These are phyloP conservation scores for Mortierella polycephala DNA, from an alignment of 371 early-diverging fungal species.

Conservation along the genomic window DNA sequence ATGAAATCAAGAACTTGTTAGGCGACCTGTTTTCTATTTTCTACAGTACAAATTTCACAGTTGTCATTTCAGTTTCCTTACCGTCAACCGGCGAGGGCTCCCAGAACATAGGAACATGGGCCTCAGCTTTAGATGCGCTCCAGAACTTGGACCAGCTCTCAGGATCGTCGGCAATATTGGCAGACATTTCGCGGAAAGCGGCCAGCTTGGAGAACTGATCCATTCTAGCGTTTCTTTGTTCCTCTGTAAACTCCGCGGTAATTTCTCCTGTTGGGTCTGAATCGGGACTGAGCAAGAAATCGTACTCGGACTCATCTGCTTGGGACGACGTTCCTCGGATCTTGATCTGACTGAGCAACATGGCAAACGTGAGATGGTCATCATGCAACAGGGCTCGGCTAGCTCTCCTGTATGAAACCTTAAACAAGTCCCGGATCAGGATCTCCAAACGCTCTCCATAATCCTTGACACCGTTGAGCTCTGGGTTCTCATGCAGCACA, in stretches of 20 bases:
- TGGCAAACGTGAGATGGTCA: conserved; percentile 90
- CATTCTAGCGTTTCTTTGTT: conserved; percentile 68
- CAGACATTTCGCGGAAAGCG: conserved; percentile 65
- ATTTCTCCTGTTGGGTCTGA: conserved; percentile 56
- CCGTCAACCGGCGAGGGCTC: conserved; percentile 58
- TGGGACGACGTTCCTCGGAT: conserved; percentile 64
- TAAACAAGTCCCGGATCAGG: conserved; percentile 87
- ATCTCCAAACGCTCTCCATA: conserved; percentile 78
- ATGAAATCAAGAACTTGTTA: background rate
- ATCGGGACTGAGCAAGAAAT: conserved; percentile 71
- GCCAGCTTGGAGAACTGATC: conserved; percentile 66
- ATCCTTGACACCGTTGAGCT: conserved; percentile 78
- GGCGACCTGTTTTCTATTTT: background rate
- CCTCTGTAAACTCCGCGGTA: conserved; percentile 66
- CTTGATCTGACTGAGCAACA: conserved; percentile 90
- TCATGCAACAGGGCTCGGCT: conserved; percentile 90
- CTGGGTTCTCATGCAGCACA: conserved; percentile 84
- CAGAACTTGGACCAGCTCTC: conserved; percentile 73
- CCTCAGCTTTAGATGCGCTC: conserved; percentile 65
- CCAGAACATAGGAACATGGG: conserved; percentile 76
- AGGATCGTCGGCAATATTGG: conserved; percentile 61
- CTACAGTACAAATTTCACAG: background rate
- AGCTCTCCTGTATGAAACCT: conserved; percentile 83
- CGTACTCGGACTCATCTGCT: conserved; percentile 80
- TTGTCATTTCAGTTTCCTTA: conserved; percentile 51